Base-by-base conservation (phyloP, 441 rosid species). In the Euphorbia schlechtendalii region DNA sequence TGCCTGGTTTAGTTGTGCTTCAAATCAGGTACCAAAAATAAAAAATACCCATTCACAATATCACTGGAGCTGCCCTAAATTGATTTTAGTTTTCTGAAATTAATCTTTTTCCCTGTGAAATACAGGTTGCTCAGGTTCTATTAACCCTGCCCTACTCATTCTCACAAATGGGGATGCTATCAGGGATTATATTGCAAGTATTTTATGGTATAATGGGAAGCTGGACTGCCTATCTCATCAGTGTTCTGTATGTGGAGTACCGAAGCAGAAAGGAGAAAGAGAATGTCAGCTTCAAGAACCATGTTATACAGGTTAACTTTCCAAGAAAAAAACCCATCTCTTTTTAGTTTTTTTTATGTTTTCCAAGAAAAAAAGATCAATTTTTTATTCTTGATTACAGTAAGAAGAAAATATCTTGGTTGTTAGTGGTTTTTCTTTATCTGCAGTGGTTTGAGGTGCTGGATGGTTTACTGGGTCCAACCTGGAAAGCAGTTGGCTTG, bases 1-100 rank as follows among this genome's bases (percentile, higher is more conserved):
- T 68, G 98, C 98, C 65, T 93, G 98, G 98, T 93, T 93, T 81
- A 93, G 98, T 61, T 93, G 96, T 58, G 92, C 98, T 48, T 92
- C 97, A 56, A 92, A 92, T 73, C 96, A 92, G 73, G 98, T 87
- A 73, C 18, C 1, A 40, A 15, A 15, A 66, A 27, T 2, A 27
- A 57, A 54, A 36, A 27, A 18, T 61, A 51, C 52, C 55, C 28
- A n/a, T 56, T 65, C 27, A 32, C 30, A 30, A 49, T 65, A 55
- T 51, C 56, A 46, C 52, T 14, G 28, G 1, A 18, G 13, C n/a
- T 32, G 18, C 43, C 15, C 17, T 13, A 22, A 32, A 34, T 63
- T 52, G 11, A 1, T 46, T 21, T 30, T 34, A 18, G 3, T 54
- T 59, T 46, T 12, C 46, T 27, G 51, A 41, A 63, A 27, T 21